phyloP scores from a whole-genome alignment of 169 alveolate genomes.

The Blepharisma undulans region DNA sequence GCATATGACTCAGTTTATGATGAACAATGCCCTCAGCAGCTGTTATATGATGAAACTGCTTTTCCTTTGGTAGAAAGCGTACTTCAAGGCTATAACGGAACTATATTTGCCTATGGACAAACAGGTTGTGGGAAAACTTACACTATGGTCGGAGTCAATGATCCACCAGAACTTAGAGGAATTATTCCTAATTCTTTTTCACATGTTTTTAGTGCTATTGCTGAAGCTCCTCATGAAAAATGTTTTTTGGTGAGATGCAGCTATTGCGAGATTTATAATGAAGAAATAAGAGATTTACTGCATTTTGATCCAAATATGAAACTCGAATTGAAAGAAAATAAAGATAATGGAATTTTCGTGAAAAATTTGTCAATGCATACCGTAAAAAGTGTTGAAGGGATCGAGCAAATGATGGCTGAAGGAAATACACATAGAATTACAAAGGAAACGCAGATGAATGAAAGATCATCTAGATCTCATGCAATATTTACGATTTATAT shows the following conservation, averaged over 20 bases:
- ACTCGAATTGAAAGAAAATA: conserved; percentile 88
- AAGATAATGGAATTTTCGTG: conserved; percentile 89
- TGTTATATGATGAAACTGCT: conserved; percentile 90
- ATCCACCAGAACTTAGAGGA: conserved; percentile 76
- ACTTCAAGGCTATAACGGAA: conserved; percentile 91
- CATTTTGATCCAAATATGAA: conserved; percentile 80
- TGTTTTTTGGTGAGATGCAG: conserved; percentile 78
- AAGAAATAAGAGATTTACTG: conserved; percentile 89
- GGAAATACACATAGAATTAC: conserved; percentile 43
- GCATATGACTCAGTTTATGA: conserved; percentile 82
- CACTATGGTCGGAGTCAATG: conserved; percentile 80
- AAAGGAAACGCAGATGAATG: conserved; percentile 77
- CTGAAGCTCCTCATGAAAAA: conserved; percentile 61
- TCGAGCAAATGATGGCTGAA: conserved; percentile 25
- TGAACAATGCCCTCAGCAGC: conserved; percentile 71
- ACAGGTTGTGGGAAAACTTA: conserved; percentile 84
- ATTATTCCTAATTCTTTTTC: conserved; percentile 91
- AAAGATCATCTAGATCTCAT: conserved; percentile 87
- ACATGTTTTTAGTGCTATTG: conserved; percentile 85
- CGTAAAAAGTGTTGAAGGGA: conserved; percentile 16
- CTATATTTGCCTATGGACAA: conserved; percentile 83
- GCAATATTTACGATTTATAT: conserved; percentile 88
- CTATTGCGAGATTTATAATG: conserved; percentile 85
- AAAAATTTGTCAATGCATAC: conserved; percentile 67
- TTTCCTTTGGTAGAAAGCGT: conserved; percentile 91